Base-by-base conservation (phyloP, 2,329 filamentous ascomycete species). In the Penicillium psychrosexuale region DNA sequence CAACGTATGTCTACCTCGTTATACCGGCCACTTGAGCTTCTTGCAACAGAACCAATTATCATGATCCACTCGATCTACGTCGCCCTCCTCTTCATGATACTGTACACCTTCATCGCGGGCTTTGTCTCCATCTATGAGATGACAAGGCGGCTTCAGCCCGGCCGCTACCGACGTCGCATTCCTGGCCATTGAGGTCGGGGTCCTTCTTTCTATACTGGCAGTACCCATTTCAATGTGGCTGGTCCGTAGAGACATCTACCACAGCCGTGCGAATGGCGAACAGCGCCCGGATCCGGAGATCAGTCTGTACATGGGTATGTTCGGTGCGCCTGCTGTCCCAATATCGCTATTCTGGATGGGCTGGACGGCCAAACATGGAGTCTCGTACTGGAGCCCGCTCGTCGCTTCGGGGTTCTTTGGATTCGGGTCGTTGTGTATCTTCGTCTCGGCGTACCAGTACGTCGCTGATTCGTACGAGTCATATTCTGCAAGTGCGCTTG, bases 311-410 rank as follows among this genome's bases (percentile, higher is more conserved):
- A 81, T 77, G 46, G 74, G 75, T 3, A 83, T 84, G 68, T 69
- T 82, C 4, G 76, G 76, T 1, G 76, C 79, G 0, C 76, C 79
- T 0, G 67, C 75, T 0, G 74, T 85, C 1, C 80, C 82, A 0
- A 69, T 82, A 30, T 73, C 72, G 1, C 70, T 84, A 3, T 83
- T 85, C 65, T 85, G 82, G 81, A 80, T 85, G 69, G 82, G 76
- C 0, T 84, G 82, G 82, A 82, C 78, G 0, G 72, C 74, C 34
- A 72, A 75, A 51, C 47, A 67, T 0, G 65, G 50, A 4, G 77
- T 82, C 33, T 77, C 75, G 3, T 75, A 77, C 57, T 83, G 80
- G 80, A 77, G 74, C 11, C 76, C 78, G 0, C 69, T 83, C 0
- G 67, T 64, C 1, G 79, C 80, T 0, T 80, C 74, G 22, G 77